These are phyloP conservation scores for Nitzschia putrida DNA, from an alignment of 108 stramenopile genomes.

Conservation along the genomic window DNA sequence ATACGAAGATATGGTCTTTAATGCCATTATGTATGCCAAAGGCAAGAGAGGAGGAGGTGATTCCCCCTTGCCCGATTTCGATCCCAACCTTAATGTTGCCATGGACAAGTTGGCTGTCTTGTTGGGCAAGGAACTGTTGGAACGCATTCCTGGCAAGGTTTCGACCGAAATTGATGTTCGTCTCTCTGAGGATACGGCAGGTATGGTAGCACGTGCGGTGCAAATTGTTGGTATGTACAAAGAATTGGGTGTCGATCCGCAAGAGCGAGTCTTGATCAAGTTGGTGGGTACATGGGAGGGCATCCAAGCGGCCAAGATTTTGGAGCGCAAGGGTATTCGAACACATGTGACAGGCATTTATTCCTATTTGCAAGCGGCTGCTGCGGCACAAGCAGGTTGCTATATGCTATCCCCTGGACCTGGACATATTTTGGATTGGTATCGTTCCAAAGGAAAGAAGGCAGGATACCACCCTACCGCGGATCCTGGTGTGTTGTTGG, in stretches of 20 bases:
- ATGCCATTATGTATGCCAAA: conserved; percentile 82
- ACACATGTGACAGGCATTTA: conserved; percentile 97
- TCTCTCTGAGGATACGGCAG: conserved; percentile 90
- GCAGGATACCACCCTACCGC: conserved; percentile 67
- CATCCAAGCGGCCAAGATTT: conserved; percentile 87
- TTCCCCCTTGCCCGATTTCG: conserved; percentile 46
- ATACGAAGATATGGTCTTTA: conserved; percentile 72
- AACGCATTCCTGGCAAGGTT: conserved; percentile 89
- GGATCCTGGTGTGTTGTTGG: conserved; percentile 92
- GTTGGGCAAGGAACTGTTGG: conserved; percentile 85
- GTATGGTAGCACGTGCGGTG: conserved; percentile 77
- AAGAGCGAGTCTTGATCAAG: conserved; percentile 92
- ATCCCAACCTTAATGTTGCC: conserved; percentile 60
- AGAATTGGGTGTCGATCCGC: conserved; percentile 70
- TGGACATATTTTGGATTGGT: conserved; percentile 97
- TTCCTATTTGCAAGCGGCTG: conserved; percentile 92
- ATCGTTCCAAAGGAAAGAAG: conserved; percentile 68
- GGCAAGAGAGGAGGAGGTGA: conserved; percentile 54
- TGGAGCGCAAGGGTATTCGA: conserved; percentile 92
- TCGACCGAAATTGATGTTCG: conserved; percentile 98
- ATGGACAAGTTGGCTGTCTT: conserved; percentile 96
- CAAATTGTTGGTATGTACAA: conserved; percentile 93
- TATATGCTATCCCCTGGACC: conserved; percentile 97
- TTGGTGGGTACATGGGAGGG: conserved; percentile 99
- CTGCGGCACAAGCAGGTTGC: conserved; percentile 92